Base-by-base conservation (phyloP, 257 asterid genomes). In the Schizonepeta tenuifolia region DNA sequence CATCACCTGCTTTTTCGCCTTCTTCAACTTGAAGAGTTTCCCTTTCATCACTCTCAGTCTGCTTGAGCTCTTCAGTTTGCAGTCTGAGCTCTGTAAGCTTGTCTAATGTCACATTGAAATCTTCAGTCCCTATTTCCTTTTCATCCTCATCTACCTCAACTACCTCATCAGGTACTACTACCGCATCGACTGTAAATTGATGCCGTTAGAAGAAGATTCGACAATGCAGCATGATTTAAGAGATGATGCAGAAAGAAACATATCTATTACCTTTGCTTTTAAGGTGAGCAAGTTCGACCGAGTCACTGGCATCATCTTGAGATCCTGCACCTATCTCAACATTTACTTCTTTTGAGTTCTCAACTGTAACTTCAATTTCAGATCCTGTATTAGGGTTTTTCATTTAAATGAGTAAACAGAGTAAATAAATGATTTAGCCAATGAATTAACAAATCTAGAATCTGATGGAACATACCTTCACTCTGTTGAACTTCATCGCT, bases 391-490 rank as follows among this genome's bases (percentile, higher is more conserved):
- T 10, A 5, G 5, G 12, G 13, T 1, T 0, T 22, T 60, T 50
- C 76, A 24, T 62, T 62, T 26, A 7, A 49, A 49, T 28, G 36
- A 28, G 24, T 18, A 21, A 38, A 36, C 17, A 4, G 67, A 36
- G 55, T 58, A 38, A 21, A 75, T 18, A 36, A 8, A 17, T 9
- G 9, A 2, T 33, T 57, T 9, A 20, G 40, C 65, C 46, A 3
- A 18, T 43, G 17, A 24, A 46, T 12, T 17, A 18, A 49, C 49
- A 22, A 50, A 6, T 17, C 18, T 2, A 33, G 21, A 3, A 43
- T 22, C 46, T n/a, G 20, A 31, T 15, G 24, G 35, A 69, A 58
- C 72, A 33, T 63, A 78, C 86, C 81, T 55, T 65, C 67, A 41
- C 33, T 50, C 33, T 68, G 75, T 63, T 67, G 73, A 18, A 47